phyloP scores from a whole-genome alignment of 768 basidiomycete genomes.

The Lyophyllum decastes region DNA sequence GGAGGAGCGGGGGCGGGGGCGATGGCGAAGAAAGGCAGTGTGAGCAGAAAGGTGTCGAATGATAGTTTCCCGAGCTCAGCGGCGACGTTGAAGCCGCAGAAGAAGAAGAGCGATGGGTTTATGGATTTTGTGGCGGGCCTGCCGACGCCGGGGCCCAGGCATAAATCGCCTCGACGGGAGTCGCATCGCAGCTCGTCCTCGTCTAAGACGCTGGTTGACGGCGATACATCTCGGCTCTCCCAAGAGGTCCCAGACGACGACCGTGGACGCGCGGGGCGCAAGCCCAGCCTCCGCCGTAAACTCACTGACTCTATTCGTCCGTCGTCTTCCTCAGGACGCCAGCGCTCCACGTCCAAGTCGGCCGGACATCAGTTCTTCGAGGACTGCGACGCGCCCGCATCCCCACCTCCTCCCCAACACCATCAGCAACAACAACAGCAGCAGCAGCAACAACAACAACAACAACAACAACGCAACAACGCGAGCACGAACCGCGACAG shows the following conservation, averaged over 20 bases:
- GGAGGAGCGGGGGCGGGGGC: conserved; percentile 3
- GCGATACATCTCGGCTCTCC: conserved; percentile 10
- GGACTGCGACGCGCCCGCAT: conserved; percentile 18
- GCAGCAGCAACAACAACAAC: not conserved
- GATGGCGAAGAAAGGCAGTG: conserved; percentile 19
- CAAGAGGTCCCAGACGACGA: conserved; percentile 22
- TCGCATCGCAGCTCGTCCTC: conserved; percentile 21
- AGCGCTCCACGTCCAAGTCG: conserved; percentile 19
- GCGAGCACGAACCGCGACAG: conserved; percentile 35
- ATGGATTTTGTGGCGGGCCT: conserved; percentile 14
- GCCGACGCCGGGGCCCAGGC: not conserved
- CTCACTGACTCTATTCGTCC: conserved; percentile 26
- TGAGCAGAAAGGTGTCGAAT: conserved; percentile 8
- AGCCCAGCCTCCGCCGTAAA: conserved; percentile 29
- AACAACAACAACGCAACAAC: conserved; percentile 13
- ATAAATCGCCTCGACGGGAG: conserved; percentile 8
- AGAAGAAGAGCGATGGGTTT: conserved; percentile 18
- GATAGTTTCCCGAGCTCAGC: conserved; percentile 7
- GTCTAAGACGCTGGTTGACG: conserved; percentile 19
- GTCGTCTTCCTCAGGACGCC: conserved; percentile 10
- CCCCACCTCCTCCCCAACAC: conserved; percentile 12
- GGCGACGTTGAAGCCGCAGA: conserved; percentile 19
- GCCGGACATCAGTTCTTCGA: conserved; percentile 24
- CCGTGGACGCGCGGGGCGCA: conserved; percentile 26
- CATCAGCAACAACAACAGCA: too few relatives aligned